These are phyloP conservation scores for Cladophialophora yegresii DNA, from an alignment of 2,329 filamentous ascomycete genomes.

Conservation along the genomic window DNA sequence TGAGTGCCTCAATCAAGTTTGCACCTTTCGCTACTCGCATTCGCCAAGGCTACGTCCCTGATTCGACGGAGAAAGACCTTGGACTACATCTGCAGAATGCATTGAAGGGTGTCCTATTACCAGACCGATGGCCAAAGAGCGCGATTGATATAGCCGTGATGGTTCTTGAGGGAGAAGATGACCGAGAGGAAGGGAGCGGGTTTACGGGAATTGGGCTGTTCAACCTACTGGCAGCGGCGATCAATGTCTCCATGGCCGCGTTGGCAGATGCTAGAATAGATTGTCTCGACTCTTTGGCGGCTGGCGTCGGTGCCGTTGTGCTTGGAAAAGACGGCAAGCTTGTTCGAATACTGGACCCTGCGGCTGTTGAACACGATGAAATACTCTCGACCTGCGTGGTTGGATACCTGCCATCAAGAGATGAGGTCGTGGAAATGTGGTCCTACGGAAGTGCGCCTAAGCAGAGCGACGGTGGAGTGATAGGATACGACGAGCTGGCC, in stretches of 20 bases:
- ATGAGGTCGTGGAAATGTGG: constrained; percentile 95
- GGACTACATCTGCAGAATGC: constrained; percentile 90
- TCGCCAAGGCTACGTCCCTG: constrained; percentile 81
- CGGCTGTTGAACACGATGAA: constrained; percentile 74
- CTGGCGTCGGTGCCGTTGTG: constrained; percentile 83
- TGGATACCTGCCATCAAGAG: constrained; percentile 79
- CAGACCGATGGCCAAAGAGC: constrained; percentile 97
- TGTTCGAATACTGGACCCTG: constrained; percentile 69
- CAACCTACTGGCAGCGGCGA: constrained; percentile 87
- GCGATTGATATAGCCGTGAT: constrained; percentile 94
- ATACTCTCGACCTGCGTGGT: constrained; percentile 85
- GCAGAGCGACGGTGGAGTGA: constrained; percentile 33
- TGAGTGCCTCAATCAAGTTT: constrained; percentile 94
- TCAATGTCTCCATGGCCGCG: constrained; percentile 90
- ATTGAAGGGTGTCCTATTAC: constrained; percentile 83
- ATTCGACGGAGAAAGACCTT: constrained; percentile 82
- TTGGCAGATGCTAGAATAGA: constrained; percentile 95
- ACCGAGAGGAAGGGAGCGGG: constrained; percentile 56
- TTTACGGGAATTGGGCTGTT: constrained; percentile 81
- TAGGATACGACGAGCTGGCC: constrained; percentile 50
- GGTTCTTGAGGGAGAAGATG: constrained; percentile 81
- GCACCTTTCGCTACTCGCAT: constrained; percentile 87
- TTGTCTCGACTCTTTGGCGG: constrained; percentile 85
- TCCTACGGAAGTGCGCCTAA: constrained; percentile 66
- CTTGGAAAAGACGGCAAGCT: constrained; percentile 43